Percentiles rank a stretch among this genome's conserved stretches.
These are phyloP conservation scores for Lodderomyces metapsilosis DNA, from an alignment of 1,139 yeast genomes.

Conservation along the genomic window DNA sequence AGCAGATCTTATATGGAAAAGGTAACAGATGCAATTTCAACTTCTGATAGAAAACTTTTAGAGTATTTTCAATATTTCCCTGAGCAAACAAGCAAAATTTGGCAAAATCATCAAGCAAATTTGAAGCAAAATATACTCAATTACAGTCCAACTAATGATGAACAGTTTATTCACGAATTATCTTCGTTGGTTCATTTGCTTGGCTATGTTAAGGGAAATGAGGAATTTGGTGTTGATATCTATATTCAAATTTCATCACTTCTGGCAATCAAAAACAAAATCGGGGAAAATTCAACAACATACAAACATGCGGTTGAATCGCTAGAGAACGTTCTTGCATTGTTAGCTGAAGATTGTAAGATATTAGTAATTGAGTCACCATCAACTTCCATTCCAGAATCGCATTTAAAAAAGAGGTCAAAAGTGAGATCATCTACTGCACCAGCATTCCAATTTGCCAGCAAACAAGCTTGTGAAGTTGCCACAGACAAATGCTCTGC, in stretches of 20 bases:
- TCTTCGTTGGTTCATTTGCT: conserved; percentile 43
- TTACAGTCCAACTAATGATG: conserved; percentile 38
- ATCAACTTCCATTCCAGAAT: conserved; percentile 17
- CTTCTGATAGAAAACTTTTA: conserved; percentile 13
- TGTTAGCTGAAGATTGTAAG: conserved; percentile 29
- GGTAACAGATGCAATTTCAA: conserved; percentile 3
- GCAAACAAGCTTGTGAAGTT: conserved; percentile 53
- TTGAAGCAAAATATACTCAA: conserved; percentile 2
- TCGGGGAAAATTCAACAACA: conserved; percentile 41
- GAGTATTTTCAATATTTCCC: conserved; percentile 21
- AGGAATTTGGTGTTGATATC: conserved; percentile 10
- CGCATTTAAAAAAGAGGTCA: conserved; percentile 24
- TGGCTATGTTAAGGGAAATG: conserved; percentile 13
- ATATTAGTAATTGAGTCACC: conserved; percentile 34
- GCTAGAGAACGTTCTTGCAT: conserved; percentile 20
- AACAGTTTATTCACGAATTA: conserved; percentile 46
- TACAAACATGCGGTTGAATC: conserved; percentile 36
- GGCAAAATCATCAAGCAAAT: neutral
- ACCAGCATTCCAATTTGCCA: conserved; percentile 21
- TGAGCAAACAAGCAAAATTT: conserved; percentile 7
- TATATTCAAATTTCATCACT: conserved; percentile 42
- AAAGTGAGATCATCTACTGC: neutral
- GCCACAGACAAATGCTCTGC: conserved; percentile 57
- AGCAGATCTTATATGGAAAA: neutral
- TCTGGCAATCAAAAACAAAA: conserved; percentile 38